Evolutionary conservation across 306 rosid genomes (phyloP), one percentile per base, ranked within the genome.

Genomic region (Citrullus mucosospermus): DNA sequence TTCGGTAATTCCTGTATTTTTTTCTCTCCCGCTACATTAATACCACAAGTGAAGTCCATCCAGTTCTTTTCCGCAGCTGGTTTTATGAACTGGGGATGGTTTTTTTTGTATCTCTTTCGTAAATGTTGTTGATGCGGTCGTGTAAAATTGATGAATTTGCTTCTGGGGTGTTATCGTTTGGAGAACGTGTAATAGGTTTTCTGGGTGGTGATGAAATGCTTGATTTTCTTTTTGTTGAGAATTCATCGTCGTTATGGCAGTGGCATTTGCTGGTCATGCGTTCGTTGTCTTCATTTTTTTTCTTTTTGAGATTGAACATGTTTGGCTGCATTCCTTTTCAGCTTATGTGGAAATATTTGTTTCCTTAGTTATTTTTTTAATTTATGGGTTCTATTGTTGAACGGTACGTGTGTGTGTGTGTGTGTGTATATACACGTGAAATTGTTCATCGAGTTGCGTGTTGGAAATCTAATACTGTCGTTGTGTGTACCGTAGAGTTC

Each of bases 181-280:
- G 56, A 48, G 12, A 20, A 70, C n/a, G 11, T 5, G 38, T 77
- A 25, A 28, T 77, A 59, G 70, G 70, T 60, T 60, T 76, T 77
- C 56, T 44, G 22, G 36, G 32, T 46, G 57, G 58, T 46, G 76
- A 57, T 46, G 76, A 76, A 76, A 36, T n/a, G 68, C 53, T 34
- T 12, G 79, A 17, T 76, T 36, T 43, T 56, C 5, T 36, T 59
- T 15, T 56, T 57, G 20, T 62, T 12, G 79, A 55, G 79, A 56
- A 56, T 76, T 76, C 67, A 4, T 76, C 22, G 79, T 76, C 50
- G 67, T 56, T 57, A 76, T 39, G 34, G 79, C 58, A 57, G 68
- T 57, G 57, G 13, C 58, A 22, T 44, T 76, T 25, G 16, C 51
- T 30, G 51, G 20, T n/a, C 51, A 38, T 30, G 18, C 34, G 68